Conservation (phyloP, 768 basidiomycete species). For the Peribolospora baueri region DNA sequence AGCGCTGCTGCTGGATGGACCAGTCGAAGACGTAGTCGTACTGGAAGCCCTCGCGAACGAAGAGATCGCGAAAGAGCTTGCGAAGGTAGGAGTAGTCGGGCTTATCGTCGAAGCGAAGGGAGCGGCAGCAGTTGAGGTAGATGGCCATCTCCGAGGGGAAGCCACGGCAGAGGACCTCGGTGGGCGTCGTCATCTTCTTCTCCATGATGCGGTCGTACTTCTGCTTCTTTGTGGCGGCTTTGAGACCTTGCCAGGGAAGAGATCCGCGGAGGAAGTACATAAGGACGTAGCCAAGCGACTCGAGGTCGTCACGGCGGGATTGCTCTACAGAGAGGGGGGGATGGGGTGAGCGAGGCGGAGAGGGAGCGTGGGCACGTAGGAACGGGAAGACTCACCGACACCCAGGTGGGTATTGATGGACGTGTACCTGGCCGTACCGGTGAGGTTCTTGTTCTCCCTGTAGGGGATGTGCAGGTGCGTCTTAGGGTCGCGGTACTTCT, state of each 20-base stretch:
- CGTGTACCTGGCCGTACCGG: conserved; percentile 94
- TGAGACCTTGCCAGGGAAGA: conserved; percentile 96
- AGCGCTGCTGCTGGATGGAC: conserved; percentile 38
- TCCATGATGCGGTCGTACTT: conserved; percentile 99
- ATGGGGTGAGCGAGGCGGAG: background rate
- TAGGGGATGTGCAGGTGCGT: conserved; percentile 99
- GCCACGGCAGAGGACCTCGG: conserved; percentile 89
- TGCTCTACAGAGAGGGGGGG: conserved; percentile 35
- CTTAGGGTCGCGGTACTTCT: conserved; percentile 99
- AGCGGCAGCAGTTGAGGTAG: conserved; percentile 96
- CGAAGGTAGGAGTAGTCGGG: conserved; percentile 98
- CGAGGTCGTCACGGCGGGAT: conserved; percentile 88
- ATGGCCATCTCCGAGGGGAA: conserved; percentile 99
- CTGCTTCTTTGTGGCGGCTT: conserved; percentile 99
- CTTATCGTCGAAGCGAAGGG: conserved; percentile 98
- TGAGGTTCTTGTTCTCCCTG: conserved; percentile 99
- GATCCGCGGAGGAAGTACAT: conserved; percentile 99
- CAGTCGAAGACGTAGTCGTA: conserved; percentile 99
- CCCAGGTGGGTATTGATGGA: conserved; percentile 98
- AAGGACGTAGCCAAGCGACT: conserved; percentile 92
- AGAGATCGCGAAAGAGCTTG: conserved; percentile 65
- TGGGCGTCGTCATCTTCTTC: conserved; percentile 98
- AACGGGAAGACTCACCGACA: conserved; percentile 25
- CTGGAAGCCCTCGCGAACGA: conserved; percentile 51
- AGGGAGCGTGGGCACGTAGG: background rate